Percentiles rank a stretch among this genome's conserved stretches.
phyloP scores from a whole-genome alignment of 257 asterid genomes.

The Nyctanthes arbortristis region DNA sequence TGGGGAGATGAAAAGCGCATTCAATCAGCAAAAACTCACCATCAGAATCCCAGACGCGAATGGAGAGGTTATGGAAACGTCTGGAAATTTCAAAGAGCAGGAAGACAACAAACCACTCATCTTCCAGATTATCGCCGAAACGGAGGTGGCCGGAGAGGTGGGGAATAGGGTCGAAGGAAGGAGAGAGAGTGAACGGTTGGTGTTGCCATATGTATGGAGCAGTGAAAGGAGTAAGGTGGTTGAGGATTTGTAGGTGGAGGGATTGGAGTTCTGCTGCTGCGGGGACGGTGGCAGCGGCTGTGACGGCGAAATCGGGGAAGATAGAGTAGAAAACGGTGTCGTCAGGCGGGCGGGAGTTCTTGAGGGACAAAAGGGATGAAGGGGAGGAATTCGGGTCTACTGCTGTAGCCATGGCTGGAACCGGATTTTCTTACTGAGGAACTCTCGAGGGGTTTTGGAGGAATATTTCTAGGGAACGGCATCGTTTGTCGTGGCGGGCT shows the following conservation, averaged over 20 bases:
- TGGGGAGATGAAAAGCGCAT: conserved; percentile 83
- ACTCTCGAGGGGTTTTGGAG: background rate
- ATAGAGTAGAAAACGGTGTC: conserved; percentile 81
- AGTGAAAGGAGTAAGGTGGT: conserved; percentile 43
- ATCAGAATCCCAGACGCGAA: conserved; percentile 76
- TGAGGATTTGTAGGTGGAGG: conserved; percentile 73
- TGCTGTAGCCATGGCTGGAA: conserved; percentile 43
- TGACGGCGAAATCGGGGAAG: conserved; percentile 54
- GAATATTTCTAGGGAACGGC: background rate
- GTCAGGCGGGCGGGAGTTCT: conserved; percentile 52
- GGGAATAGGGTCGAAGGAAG: conserved; percentile 40
- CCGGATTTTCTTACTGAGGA: background rate
- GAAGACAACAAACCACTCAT: conserved; percentile 92
- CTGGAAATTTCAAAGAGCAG: conserved; percentile 67
- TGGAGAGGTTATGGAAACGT: conserved; percentile 52
- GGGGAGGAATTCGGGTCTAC: conserved; percentile 24
- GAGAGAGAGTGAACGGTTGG: conserved; percentile 67
- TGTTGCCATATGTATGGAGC: conserved; percentile 77
- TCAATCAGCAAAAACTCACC: conserved; percentile 84
- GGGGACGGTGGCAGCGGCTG: conserved; percentile 28
- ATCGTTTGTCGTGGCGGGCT: background rate
- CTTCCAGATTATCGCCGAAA: conserved; percentile 85
- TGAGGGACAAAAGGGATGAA: conserved; percentile 54
- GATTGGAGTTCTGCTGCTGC: conserved; percentile 50
- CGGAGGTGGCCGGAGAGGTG: conserved; percentile 84